Conservation (phyloP, 2,329 filamentous ascomycete species). For the Diaporthe aspalathi region DNA sequence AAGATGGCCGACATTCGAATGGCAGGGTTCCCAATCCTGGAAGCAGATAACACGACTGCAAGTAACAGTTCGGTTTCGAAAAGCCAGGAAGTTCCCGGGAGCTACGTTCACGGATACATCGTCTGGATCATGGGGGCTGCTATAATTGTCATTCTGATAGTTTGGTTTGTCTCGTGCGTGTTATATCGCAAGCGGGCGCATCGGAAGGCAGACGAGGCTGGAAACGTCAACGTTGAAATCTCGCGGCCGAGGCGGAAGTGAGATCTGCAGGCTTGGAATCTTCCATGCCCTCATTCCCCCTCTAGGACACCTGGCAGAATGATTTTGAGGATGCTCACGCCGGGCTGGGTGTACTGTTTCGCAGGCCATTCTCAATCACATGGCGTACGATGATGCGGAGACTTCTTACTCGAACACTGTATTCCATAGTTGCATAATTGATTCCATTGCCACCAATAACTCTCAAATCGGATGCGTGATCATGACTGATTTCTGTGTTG, state of each 20-base stretch:
- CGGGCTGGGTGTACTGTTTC: not conserved
- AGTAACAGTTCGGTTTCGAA: not conserved
- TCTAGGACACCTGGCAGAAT: not conserved
- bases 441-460: too few relatives aligned
- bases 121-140: not conserved
- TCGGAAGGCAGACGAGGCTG: not conserved
- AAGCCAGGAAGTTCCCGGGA: not conserved
- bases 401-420: too few relatives aligned
- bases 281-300: not conserved
- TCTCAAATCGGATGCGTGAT: too few relatives aligned
- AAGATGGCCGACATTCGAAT: not conserved
- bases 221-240: not conserved
- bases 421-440: too few relatives aligned
- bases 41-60: not conserved
- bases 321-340: not conserved
- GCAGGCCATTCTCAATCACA: too few relatives aligned
- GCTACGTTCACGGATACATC: not conserved
- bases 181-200: constrained; percentile 2
- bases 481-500: too few relatives aligned
- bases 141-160: not conserved
- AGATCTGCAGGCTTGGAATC: fast-evolving
- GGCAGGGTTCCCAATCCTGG: not conserved
- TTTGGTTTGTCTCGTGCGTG: not conserved
- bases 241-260: not conserved
- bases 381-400: too few relatives aligned